Conservation (phyloP, 2,329 filamentous ascomycete species). For the Fusarium nelsonii region DNA sequence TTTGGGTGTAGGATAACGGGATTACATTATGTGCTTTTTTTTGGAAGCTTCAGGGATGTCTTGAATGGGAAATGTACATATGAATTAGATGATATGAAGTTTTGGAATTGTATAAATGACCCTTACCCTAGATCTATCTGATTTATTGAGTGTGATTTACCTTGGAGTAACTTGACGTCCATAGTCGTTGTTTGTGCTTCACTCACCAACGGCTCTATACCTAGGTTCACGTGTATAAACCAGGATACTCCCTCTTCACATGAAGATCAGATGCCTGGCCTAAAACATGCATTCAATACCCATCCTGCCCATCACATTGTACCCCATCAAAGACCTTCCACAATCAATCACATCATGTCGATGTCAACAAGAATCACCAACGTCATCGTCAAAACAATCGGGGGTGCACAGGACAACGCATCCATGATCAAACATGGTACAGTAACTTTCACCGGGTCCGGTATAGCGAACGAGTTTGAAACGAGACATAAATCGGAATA, state of each 20-base stretch:
- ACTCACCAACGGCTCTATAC: neutral
- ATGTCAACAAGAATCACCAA: constrained; percentile 4
- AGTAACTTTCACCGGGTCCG: constrained; percentile 5
- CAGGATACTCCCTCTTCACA: neutral
- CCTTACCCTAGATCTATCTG: constrained; percentile 7
- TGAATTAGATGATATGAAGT: constrained; percentile 11
- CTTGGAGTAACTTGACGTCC: neutral
- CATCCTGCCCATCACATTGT: neutral
- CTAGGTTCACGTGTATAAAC: neutral
- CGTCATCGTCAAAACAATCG: constrained; percentile 14
- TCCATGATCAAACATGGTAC: neutral
- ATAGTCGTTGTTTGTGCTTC: neutral
- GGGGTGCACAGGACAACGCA: constrained; percentile 9
- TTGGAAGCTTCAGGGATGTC: constrained; percentile 18
- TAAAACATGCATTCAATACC: neutral
- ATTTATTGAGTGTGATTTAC: neutral
- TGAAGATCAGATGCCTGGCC: constrained; percentile 2
- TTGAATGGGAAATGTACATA: constrained; percentile 21
- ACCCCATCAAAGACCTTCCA: neutral
- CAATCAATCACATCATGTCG: neutral
- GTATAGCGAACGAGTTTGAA: constrained; percentile 8
- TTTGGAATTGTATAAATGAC: constrained; percentile 30
- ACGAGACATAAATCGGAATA: constrained; percentile 8
- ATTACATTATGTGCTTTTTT: constrained; percentile 16
- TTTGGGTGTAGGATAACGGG: constrained; percentile 31